Base-by-base conservation (phyloP, 164 flowering plant species). In the Vitis cinerea region DNA sequence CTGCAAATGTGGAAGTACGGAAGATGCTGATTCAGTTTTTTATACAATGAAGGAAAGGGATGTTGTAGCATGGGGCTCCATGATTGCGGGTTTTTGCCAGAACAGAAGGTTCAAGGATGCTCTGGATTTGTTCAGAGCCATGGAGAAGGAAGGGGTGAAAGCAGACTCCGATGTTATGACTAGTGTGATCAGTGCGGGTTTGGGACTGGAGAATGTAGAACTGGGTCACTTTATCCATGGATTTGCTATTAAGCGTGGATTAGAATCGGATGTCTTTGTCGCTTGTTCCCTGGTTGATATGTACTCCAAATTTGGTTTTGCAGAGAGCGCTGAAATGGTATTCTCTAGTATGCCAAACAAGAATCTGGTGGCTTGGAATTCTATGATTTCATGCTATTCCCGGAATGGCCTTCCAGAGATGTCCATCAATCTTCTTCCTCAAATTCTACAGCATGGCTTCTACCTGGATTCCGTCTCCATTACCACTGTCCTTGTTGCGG, bases 311-410 rank as follows among this genome's bases (percentile, higher is more conserved):
- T 77, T 72, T 66, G 78, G 81, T 67, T 71, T 71, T 19, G 79
- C 79, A 15, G 80, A 79, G 47, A 57, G 64, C 71, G 80, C 89
- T 60, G 72, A 31, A 71, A 63, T 60, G 50, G 74, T 84, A 27
- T 84, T 88, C 68, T 71, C 82, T 8, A 61, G 27, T 30, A 86
- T 86, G 87, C 67, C 73, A 0, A 58, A 54, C 30, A 84, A 74
- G 68, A 84, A 82, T 61, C 70, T 88, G 64, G 88, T 84, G 37
- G 79, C 84, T 9, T 86, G 92, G 92, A 88, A 88, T 78, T 83
- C 84, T 13, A 75, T 85, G 58, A 81, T 83, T 15, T 79, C 83
- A 17, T 78, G 89, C 71, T 84, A 78, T 67, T 62, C 56, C 58
- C 60, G 68, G 16, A 88, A 83, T 65, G 80, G 76, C 15, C 74